Conservation (phyloP, 2,329 filamentous ascomycete species). For the Penicillium sp. region DNA sequence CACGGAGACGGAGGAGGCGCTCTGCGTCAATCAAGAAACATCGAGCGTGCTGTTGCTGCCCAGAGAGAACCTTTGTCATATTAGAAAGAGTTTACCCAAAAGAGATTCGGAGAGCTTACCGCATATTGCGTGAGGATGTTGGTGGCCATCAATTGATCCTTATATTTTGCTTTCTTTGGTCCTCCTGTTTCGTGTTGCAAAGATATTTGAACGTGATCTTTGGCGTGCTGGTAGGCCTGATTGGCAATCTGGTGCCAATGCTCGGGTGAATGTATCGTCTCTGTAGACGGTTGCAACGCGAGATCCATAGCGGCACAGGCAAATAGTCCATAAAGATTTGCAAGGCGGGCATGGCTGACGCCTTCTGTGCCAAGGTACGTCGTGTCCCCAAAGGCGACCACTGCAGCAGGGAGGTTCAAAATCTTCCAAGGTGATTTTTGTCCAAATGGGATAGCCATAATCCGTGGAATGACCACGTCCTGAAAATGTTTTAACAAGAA, state of each 20-base stretch:
- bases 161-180: slow-evolving; percentile 39
- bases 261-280: slow-evolving; percentile 11
- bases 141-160: slow-evolving; percentile 42
- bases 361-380: slow-evolving; percentile 30
- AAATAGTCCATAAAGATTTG: slow-evolving; percentile 34
- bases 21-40: slow-evolving; percentile 44
- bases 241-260: slow-evolving; percentile 30
- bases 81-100: not conserved
- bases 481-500: slow-evolving; percentile 35
- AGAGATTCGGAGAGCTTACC: slow-evolving; percentile 16
- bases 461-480: slow-evolving; percentile 33
- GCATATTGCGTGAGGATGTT: slow-evolving; percentile 37
- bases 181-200: slow-evolving; percentile 32
- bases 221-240: slow-evolving; percentile 31
- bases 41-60: slow-evolving; percentile 35
- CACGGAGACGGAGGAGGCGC: slow-evolving; percentile 38
- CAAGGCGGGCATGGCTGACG: slow-evolving; percentile 34
- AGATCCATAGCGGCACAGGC: slow-evolving; percentile 34
- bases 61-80: slow-evolving; percentile 25
- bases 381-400: slow-evolving; percentile 33
- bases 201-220: slow-evolving; percentile 34
- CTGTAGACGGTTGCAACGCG: slow-evolving; percentile 14
- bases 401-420: slow-evolving; percentile 32
- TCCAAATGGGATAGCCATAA: slow-evolving; percentile 33
- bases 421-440: slow-evolving; percentile 39